phyloP scores from a whole-genome alignment of 2,329 filamentous ascomycete genomes.

The Dryadomyces quercus-mongolicae region DNA sequence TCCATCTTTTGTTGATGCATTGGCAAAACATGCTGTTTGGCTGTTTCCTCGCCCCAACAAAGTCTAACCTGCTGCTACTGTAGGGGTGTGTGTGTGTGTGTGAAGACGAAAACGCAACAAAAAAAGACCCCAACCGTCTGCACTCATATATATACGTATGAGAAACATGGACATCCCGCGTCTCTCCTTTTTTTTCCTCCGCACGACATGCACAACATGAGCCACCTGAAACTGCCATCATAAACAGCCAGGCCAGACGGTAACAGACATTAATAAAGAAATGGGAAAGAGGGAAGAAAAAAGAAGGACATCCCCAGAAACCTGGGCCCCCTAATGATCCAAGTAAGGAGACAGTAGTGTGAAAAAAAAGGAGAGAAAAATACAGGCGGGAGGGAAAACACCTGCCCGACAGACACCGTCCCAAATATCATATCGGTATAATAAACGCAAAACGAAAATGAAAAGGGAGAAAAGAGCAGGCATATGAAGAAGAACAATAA shows the following conservation, averaged over 20 bases:
- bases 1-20: neutral
- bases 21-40: neutral
- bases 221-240: too few relatives aligned
- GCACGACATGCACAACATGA: too few relatives aligned
- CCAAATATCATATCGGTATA: neutral
- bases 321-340: neutral
- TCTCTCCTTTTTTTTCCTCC: too few relatives aligned
- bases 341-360: neutral
- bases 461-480: neutral
- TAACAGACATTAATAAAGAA: neutral
- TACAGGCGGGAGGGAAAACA: too few relatives aligned
- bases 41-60: neutral
- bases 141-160: neutral
- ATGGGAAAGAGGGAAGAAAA: neutral
- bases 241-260: too few relatives aligned
- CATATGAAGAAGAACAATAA: neutral
- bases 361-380: too few relatives aligned
- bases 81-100: neutral
- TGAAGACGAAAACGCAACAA: neutral
- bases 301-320: neutral
- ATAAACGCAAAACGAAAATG: neutral
- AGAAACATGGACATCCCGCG: neutral
- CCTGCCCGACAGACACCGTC: too few relatives aligned
- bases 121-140: neutral
- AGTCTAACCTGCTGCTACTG: too few relatives aligned